A percentile compares a stretch with the other conserved stretches of the same genome.
These are phyloP conservation scores for Stephanodiscus triporus DNA, from an alignment of 108 stramenopile genomes.

Conservation along the genomic window DNA sequence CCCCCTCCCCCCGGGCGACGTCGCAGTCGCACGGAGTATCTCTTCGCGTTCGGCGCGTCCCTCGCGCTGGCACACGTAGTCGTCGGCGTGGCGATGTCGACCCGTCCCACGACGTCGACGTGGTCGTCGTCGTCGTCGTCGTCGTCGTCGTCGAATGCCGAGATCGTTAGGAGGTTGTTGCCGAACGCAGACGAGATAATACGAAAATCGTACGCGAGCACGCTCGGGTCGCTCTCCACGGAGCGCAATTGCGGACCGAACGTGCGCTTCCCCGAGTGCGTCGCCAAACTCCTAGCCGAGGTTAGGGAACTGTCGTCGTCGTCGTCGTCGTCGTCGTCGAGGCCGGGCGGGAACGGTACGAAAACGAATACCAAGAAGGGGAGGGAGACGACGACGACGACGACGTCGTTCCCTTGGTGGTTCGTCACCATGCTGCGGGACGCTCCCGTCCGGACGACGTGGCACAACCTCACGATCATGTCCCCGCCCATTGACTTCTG, in stretches of 20 bases:
- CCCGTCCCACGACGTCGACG: neutral
- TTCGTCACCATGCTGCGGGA: slow-evolving; percentile 38
- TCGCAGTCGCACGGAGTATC: neutral
- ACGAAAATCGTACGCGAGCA: neutral
- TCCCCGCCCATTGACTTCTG: slow-evolving; percentile 21
- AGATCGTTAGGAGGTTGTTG: neutral
- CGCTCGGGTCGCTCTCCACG: neutral
- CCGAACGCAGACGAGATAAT: neutral
- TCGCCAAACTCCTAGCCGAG: too few species aligned
- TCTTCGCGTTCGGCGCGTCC: neutral
- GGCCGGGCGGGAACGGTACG: too few species aligned
- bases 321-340: neutral
- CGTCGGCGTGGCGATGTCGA: too few species aligned
- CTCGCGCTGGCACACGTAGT: too few species aligned
- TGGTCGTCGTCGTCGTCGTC: neutral
- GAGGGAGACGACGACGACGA: neutral
- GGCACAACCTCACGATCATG: slow-evolving; percentile 19
- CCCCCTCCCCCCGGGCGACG: too few species aligned
- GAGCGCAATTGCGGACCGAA: neutral
- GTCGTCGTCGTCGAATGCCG: neutral
- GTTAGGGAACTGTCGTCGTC: neutral
- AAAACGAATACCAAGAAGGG: neutral
- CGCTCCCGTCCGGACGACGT: slow-evolving; percentile 2
- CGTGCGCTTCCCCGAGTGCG: neutral
- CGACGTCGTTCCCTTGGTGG: slow-evolving; percentile 27